These are phyloP conservation scores for Naganishia vaughanmartiniae DNA, from an alignment of 768 basidiomycete genomes.

Conservation along the genomic window DNA sequence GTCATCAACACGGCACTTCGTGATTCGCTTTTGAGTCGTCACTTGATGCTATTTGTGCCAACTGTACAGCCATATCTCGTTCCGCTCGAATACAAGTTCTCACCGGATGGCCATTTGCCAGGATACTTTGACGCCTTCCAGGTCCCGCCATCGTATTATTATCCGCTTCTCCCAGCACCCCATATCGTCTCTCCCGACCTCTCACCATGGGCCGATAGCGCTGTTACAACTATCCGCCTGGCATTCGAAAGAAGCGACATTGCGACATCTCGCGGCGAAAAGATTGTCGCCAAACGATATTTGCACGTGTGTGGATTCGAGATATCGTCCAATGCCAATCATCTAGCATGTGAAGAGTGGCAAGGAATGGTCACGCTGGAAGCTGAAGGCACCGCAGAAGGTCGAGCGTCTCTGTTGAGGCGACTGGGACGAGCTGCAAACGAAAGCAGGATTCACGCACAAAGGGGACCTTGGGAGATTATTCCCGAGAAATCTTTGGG, in stretches of 20 bases:
- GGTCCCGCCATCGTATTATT: constrained; percentile 50
- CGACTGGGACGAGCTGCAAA: constrained; percentile 35
- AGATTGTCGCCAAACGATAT: constrained; percentile 50
- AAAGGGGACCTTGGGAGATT: constrained; percentile 51
- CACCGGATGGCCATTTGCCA: constrained; percentile 44
- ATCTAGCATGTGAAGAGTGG: constrained; percentile 38
- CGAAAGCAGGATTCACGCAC: constrained; percentile 29
- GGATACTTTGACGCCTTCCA: constrained; percentile 47
- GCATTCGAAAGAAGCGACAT: constrained; percentile 50
- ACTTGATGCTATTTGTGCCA: constrained; percentile 47
- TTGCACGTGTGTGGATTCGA: constrained; percentile 51
- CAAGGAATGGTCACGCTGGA: constrained; percentile 51
- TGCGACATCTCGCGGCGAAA: constrained; percentile 45
- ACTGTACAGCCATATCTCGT: constrained; percentile 45
- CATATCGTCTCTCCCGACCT: constrained; percentile 49
- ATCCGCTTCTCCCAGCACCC: constrained; percentile 46
- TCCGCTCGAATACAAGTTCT: constrained; percentile 45
- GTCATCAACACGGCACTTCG: constrained; percentile 48
- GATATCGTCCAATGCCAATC: constrained; percentile 25
- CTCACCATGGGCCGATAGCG: constrained; percentile 41
- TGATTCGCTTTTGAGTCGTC: constrained; percentile 40
- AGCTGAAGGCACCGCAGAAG: constrained; percentile 52
- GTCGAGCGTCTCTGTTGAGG: constrained; percentile 43
- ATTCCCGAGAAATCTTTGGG: constrained; percentile 47
- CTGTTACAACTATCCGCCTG: constrained; percentile 41